A percentile compares a stretch with the other conserved stretches of the same genome.
Conservation (phyloP, 371 early-diverging fungal genomes). For the Mortierella sp. region DNA sequence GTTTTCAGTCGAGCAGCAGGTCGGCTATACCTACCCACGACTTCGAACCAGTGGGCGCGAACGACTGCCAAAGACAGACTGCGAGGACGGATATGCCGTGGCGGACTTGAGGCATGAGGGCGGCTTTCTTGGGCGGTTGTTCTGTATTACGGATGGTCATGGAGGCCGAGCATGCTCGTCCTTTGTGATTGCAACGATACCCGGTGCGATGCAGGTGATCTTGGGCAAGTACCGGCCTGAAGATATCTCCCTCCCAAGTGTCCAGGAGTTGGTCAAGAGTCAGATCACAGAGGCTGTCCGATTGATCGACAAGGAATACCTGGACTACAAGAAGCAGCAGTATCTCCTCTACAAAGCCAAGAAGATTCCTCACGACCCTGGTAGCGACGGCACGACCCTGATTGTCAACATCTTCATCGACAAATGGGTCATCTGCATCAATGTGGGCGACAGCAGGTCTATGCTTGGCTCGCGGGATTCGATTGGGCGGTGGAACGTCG, state of each 20-base stretch:
- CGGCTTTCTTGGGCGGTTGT: constrained; percentile 64
- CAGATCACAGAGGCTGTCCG: constrained; percentile 69
- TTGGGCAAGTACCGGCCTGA: constrained; percentile 62
- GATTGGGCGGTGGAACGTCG: constrained; percentile 65
- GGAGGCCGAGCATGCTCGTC: constrained; percentile 77
- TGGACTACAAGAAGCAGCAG: constrained; percentile 65
- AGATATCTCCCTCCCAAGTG: constrained; percentile 53
- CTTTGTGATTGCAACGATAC: constrained; percentile 70
- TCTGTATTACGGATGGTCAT: constrained; percentile 76
- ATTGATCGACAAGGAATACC: constrained; percentile 67
- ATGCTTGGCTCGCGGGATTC: constrained; percentile 68
- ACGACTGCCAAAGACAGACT: constrained; percentile 69
- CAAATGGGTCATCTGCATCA: constrained; percentile 83
- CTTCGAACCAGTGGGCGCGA: constrained; percentile 69
- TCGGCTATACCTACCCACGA: constrained; percentile 75
- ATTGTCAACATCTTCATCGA: constrained; percentile 79
- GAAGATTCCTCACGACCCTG: constrained; percentile 59
- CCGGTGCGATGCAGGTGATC: constrained; percentile 64
- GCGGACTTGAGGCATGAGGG: constrained; percentile 62
- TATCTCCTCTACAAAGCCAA: constrained; percentile 57
- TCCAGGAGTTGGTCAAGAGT: constrained; percentile 62
- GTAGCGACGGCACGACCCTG: constrained; percentile 89
- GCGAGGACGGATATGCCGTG: constrained; percentile 75
- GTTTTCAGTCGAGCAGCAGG: constrained; percentile 75
- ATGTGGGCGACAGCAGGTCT: constrained; percentile 90